Percentiles rank a stretch among this genome's conserved stretches.
Evolutionary conservation across 495 filamentous ascomycete genomes (phyloP).

Genomic region (Achaetomiella virescens): DNA sequence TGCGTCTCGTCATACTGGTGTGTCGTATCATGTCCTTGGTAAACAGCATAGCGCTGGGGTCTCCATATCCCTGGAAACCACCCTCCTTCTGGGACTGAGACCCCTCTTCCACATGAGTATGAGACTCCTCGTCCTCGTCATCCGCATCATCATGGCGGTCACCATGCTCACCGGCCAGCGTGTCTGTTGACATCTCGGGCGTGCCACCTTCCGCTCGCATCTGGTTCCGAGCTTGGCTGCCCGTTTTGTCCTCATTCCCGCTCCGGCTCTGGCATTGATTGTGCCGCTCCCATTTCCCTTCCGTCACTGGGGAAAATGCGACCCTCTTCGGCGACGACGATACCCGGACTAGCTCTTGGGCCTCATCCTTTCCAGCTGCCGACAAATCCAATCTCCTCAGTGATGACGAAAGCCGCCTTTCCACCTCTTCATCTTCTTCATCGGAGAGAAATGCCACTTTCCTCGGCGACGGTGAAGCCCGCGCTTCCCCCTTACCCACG

Average conservation of each 20-base stretch:
- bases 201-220: neutral
- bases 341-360: too few relatives aligned
- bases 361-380: too few relatives aligned
- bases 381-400: too few relatives aligned
- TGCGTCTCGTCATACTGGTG: too few relatives aligned
- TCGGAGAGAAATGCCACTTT: too few relatives aligned
- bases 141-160: constrained; percentile 2
- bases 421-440: neutral
- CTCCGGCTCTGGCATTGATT: too few relatives aligned
- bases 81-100: neutral
- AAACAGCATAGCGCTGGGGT: neutral
- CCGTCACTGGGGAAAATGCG: too few relatives aligned
- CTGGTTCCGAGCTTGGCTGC: neutral
- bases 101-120: neutral
- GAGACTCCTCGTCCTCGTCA: constrained; percentile 10
- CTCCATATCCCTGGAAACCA: neutral
- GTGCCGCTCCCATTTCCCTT: too few relatives aligned
- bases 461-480: too few relatives aligned
- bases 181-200: too few relatives aligned
- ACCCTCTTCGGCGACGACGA: too few relatives aligned
- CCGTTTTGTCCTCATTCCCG: neutral
- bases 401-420: neutral
- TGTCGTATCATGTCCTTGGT: neutral
- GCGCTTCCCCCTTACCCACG: too few relatives aligned
- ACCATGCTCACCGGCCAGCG: neutral